Conservation (phyloP, 2,329 filamentous ascomycete genomes). For the Aureobasidium sp. region DNA sequence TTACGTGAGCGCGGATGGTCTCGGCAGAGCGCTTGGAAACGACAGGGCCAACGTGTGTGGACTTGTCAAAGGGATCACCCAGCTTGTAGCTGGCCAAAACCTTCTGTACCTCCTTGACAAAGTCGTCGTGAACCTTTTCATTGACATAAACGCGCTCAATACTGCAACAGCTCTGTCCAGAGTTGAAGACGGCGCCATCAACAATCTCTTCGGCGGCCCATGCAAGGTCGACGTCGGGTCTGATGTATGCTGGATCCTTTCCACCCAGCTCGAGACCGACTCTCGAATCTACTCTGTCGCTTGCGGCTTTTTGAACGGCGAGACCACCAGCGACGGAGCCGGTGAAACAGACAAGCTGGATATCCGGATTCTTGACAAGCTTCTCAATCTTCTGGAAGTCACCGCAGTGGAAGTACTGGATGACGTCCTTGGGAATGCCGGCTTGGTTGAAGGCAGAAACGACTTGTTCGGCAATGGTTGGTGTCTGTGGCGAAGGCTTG, state of each 20-base stretch:
- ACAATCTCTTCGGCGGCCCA: constrained; percentile 95
- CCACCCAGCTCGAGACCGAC: constrained; percentile 89
- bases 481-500: constrained; percentile 92
- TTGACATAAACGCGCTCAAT: constrained; percentile 89
- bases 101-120: constrained; percentile 70
- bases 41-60: constrained; percentile 80
- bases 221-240: constrained; percentile 74
- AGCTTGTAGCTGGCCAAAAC: constrained; percentile 74
- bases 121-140: constrained; percentile 73
- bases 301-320: constrained; percentile 75
- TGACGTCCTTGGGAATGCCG: constrained; percentile 72
- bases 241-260: constrained; percentile 88
- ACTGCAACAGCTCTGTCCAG: constrained; percentile 94
- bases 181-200: constrained; percentile 95
- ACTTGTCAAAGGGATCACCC: constrained; percentile 75
- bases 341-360: constrained; percentile 85
- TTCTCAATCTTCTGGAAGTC: constrained; percentile 69
- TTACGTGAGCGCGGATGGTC: constrained; percentile 69
- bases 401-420: constrained; percentile 89
- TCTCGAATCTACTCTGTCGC: constrained; percentile 69
- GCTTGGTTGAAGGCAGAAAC: constrained; percentile 69
- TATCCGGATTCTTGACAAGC: constrained; percentile 67
- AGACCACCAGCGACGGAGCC: constrained; percentile 85
- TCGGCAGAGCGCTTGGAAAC: constrained; percentile 73
- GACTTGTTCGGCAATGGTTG: constrained; percentile 82